Evolutionary conservation across 768 basidiomycete species (phyloP), one percentile per base, ranked within the genome.

Genomic region (Tricholoma flavovirens): DNA sequence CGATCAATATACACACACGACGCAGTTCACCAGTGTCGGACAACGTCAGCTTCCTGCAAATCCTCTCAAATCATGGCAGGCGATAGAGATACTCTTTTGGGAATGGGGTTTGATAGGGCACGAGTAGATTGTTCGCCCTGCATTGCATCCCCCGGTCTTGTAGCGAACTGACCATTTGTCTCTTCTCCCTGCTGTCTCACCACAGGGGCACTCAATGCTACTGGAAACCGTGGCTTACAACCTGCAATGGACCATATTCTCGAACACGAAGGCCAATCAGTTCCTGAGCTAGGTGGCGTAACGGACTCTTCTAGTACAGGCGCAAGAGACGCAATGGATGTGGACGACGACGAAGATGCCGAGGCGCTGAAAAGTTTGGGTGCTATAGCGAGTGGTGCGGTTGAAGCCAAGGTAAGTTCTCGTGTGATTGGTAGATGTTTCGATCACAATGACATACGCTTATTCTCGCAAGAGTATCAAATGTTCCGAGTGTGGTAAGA

Each of bases 221-320:
- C 93, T 8, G 80, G 77, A 33, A 84, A 84, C 62, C 81, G 88
- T 26, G 96, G 94, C 3, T 75, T 98, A 0, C 95, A 97, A 67
- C 88, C 87, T 6, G 90, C 89, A 19, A 90, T 94, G 88, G 94
- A 97, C 64, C 87, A 90, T 69, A 75, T 97, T 35, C 72, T 97
- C 35, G 88, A 86, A 69, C 81, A 98, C 65, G 86, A 90, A 51
- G 82, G 82, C 5, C 76, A 92, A 56, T 76, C 86, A 1, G 75
- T 96, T 9, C 92, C 94, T 9, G 83, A 88, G 66, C 69, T 82
- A 4, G 71, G 71, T 22, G 68, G 71, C 12, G 77, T 78, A 2
- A 67, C 70, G 2, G 73, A 77, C 49, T 69, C 74, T 19, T 56
- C 73, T 0, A 52, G 56, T 58, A 32, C 60, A 67, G 57, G 66